Conservation (phyloP, 1,284 basidiomycete species). For the Naganishia liquefaciens region DNA sequence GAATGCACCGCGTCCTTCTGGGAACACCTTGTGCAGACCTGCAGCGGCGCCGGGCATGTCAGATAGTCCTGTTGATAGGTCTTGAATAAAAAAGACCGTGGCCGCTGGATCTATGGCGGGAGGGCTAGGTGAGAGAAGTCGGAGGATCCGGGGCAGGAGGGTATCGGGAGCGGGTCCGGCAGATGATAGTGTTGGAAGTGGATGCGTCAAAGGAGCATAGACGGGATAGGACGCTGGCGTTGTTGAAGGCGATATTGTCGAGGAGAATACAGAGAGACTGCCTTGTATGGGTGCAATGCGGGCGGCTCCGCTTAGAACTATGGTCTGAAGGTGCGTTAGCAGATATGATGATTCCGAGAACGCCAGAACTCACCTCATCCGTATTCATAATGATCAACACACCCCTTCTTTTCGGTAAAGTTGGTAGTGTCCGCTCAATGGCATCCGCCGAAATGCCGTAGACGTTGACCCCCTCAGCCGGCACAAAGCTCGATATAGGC, state of each 20-base stretch:
- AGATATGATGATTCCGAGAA: constrained; percentile 26
- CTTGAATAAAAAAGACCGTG: constrained; percentile 45
- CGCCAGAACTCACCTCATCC: constrained; percentile 42
- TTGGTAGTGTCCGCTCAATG: neutral
- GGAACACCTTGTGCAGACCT: constrained; percentile 51
- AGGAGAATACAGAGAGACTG: constrained; percentile 43
- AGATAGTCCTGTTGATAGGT: constrained; percentile 46
- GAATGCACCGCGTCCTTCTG: constrained; percentile 47
- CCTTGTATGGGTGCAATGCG: constrained; percentile 44
- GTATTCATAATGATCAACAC: constrained; percentile 42
- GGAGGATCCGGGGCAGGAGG: constrained; percentile 22
- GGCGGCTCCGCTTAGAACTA: constrained; percentile 46
- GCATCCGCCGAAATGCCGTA: constrained; percentile 15
- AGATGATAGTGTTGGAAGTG: constrained; percentile 57
- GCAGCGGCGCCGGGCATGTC: constrained; percentile 48
- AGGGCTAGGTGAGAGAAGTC: constrained; percentile 20
- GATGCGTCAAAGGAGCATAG: constrained; percentile 59
- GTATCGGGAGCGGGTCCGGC: constrained; percentile 24
- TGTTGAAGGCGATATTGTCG: constrained; percentile 55
- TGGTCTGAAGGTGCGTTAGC: constrained; percentile 19
- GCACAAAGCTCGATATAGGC: constrained; percentile 25
- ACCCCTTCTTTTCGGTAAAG: constrained; percentile 35
- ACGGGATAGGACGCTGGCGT: constrained; percentile 46
- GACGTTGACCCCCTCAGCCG: constrained; percentile 27
- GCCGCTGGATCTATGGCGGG: constrained; percentile 6